A percentile compares a stretch with the other conserved stretches of the same genome.
Conservation (phyloP, 148 eudicot species). For the Limonium bicolor region DNA sequence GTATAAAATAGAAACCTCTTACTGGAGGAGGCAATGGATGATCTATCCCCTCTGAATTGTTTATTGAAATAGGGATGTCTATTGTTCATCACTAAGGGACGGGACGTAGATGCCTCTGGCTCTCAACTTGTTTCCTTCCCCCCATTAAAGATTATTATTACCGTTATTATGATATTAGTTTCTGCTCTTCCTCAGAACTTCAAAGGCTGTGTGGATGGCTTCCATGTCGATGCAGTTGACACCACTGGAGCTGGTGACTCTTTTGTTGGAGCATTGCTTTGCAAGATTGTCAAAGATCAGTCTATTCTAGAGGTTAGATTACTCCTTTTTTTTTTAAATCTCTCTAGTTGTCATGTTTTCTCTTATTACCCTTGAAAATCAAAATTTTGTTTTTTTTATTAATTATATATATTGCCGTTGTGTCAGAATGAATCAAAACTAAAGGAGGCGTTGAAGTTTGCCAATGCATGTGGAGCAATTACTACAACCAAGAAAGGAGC, state of each 20-base stretch:
- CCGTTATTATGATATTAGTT: not conserved
- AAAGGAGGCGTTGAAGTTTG: conserved; percentile 37
- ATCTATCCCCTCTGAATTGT: too few relatives aligned
- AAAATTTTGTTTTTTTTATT: too few relatives aligned
- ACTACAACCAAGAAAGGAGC: conserved; percentile 75
- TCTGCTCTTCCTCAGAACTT: conserved; percentile 27
- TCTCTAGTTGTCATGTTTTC: too few relatives aligned
- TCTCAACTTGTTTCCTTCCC: not conserved
- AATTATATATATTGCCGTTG: too few relatives aligned
- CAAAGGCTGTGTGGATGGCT: conserved; percentile 48
- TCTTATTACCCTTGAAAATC: too few relatives aligned
- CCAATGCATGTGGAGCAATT: conserved; percentile 73
- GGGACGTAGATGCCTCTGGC: not conserved
- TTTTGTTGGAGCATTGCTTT: conserved; percentile 60
- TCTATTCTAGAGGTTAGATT: conserved; percentile 39
- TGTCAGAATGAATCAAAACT: conserved; percentile 48
- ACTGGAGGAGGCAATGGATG: too few relatives aligned
- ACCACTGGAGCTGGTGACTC: conserved; percentile 94
- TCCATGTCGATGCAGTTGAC: conserved; percentile 50
- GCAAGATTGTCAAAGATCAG: conserved; percentile 59
- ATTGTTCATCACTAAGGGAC: not conserved
- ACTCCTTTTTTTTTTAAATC: too few relatives aligned
- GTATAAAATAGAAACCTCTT: too few relatives aligned
- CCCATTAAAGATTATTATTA: not conserved
- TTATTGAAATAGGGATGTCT: too few relatives aligned